These are phyloP conservation scores for Ophiosphaerella herpotricha DNA, from an alignment of 2,329 filamentous ascomycete species.

Conservation along the genomic window DNA sequence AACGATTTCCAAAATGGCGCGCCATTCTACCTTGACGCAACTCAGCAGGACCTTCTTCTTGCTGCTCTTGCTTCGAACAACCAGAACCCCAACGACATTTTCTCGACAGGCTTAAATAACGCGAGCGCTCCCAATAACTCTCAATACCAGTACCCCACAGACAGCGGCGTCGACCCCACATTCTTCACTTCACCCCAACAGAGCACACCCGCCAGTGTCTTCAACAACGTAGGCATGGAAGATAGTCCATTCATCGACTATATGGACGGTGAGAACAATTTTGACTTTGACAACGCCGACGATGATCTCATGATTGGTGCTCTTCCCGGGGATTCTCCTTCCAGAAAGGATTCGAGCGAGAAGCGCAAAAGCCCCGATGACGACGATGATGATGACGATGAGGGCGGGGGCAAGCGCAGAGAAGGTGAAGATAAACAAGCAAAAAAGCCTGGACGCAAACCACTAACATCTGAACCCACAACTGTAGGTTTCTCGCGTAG, in stretches of 20 bases:
- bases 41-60: conserved; percentile 54
- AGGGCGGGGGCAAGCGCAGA: conserved; percentile 73
- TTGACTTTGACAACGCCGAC: conserved; percentile 72
- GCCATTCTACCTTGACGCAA: conserved; percentile 51
- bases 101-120: conserved; percentile 24
- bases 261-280: conserved; percentile 73
- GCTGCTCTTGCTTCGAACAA: conserved; percentile 55
- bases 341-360: conserved; percentile 52
- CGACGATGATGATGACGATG: conserved; percentile 65
- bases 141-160: conserved; percentile 39
- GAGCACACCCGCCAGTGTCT: conserved; percentile 45
- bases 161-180: conserved; percentile 37
- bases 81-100: conserved; percentile 38
- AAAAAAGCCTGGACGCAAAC: conserved; percentile 97
- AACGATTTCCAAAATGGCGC: conserved; percentile 48
- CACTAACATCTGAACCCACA: conserved; percentile 90
- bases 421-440: conserved; percentile 83
- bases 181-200: conserved; percentile 48
- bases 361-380: conserved; percentile 77
- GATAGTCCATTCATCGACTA: conserved; percentile 86
- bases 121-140: conserved; percentile 23
- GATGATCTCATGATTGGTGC: conserved; percentile 74
- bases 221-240: conserved; percentile 59
- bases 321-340: conserved; percentile 62
- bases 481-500: conserved; percentile 68